phyloP scores from a whole-genome alignment of 371 early-diverging fungal genomes.

The Mortierella sp. region DNA sequence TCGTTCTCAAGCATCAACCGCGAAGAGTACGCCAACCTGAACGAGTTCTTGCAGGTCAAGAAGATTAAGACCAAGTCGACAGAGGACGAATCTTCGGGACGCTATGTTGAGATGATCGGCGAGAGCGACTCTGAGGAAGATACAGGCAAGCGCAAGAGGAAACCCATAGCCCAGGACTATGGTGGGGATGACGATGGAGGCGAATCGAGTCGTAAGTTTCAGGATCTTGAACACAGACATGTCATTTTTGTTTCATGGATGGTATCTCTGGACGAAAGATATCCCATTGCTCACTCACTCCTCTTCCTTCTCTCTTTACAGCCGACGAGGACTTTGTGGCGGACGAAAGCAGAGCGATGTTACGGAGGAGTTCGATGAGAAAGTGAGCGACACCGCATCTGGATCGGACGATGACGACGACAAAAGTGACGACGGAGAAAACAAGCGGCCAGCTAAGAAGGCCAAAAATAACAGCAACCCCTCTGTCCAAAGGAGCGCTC shows the following conservation, averaged over 20 bases:
- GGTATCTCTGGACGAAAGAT: not conserved
- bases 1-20: constrained; percentile 89
- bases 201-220: constrained; percentile 69
- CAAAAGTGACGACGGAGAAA: constrained; percentile 2
- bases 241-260: constrained; percentile 1
- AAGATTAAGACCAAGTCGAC: constrained; percentile 80
- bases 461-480: no score
- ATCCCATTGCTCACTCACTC: not conserved
- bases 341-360: constrained; percentile 84
- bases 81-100: constrained; percentile 71
- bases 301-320: constrained; percentile 29
- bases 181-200: constrained; percentile 66
- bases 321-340: constrained; percentile 94
- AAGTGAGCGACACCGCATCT: constrained; percentile 61
- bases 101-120: constrained; percentile 68
- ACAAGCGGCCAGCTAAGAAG: constrained; percentile 36
- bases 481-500: no score
- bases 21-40: constrained; percentile 89
- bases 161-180: constrained; percentile 46
- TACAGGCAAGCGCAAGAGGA: constrained; percentile 62
- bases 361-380: constrained; percentile 90
- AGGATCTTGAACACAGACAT: no score
- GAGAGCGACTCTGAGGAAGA: constrained; percentile 67
- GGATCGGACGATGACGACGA: constrained; percentile 47
- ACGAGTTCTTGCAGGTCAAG: constrained; percentile 82